These are phyloP conservation scores for Yarrowia keelungensis DNA, from an alignment of 805 yeast species.

Conservation along the genomic window DNA sequence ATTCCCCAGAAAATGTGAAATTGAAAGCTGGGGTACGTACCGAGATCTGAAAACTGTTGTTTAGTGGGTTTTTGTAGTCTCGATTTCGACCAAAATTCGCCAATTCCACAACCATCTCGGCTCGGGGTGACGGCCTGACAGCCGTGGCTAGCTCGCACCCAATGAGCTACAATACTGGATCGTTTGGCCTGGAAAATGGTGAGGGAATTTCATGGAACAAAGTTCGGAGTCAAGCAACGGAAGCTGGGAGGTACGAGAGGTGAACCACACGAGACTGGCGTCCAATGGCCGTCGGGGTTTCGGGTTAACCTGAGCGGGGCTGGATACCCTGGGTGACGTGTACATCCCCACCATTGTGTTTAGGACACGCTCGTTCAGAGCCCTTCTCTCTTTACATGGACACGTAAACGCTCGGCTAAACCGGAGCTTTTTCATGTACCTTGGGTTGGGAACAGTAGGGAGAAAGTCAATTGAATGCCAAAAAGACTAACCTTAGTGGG, in stretches of 20 bases:
- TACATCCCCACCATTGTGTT: too few species aligned
- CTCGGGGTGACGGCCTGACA: not conserved
- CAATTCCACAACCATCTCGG: too few species aligned
- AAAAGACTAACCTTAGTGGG: slow-evolving; percentile 19
- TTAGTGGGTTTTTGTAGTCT: too few species aligned
- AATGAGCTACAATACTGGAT: not conserved
- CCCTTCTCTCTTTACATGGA: not conserved
- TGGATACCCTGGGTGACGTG: too few species aligned
- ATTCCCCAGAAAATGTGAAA: slow-evolving; percentile 39
- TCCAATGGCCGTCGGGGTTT: slow-evolving; percentile 24
- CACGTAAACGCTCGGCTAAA: slow-evolving; percentile 38
- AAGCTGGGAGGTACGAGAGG: slow-evolving; percentile 13
- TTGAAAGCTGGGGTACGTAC: slow-evolving; percentile 39
- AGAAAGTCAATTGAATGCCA: slow-evolving; percentile 34
- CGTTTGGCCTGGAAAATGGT: slow-evolving; percentile 24
- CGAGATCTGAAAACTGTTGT: slow-evolving; percentile 16
- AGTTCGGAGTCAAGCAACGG: slow-evolving; percentile 37
- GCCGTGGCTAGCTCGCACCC: slow-evolving; percentile 6
- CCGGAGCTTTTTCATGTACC: slow-evolving; percentile 39
- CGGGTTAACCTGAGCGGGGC: not conserved
- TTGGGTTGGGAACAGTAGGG: slow-evolving; percentile 35
- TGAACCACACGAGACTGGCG: not conserved
- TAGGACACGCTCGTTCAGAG: too few species aligned
- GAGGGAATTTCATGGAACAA: slow-evolving; percentile 38
- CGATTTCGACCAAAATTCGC: too few species aligned